These are phyloP conservation scores for Nitzschia inconspicua DNA, from an alignment of 108 stramenopile species.

Conservation along the genomic window DNA sequence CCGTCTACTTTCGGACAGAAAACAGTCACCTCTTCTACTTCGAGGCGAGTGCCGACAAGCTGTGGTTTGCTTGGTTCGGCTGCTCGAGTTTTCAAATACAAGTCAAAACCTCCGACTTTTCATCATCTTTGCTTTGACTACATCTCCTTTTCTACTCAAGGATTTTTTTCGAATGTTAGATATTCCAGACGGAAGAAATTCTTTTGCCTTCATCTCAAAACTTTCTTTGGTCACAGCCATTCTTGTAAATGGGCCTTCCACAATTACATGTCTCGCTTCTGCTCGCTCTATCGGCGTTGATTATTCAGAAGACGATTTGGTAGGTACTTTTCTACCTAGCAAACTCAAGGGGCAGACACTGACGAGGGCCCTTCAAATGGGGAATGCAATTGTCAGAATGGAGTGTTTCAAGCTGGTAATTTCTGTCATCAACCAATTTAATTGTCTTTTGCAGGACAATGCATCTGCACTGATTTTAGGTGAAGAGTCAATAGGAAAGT, in stretches of 20 bases:
- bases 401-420: constrained; percentile 28
- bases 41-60: constrained; percentile 22
- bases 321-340: constrained; percentile 39
- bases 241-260: constrained; percentile 45
- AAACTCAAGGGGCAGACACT: constrained; percentile 44
- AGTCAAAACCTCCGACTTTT: constrained; percentile 35
- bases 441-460: neutral
- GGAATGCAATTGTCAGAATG: constrained; percentile 41
- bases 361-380: constrained; percentile 55
- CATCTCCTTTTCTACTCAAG: constrained; percentile 46
- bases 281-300: neutral
- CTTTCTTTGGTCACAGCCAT: constrained; percentile 46
- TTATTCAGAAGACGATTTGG: constrained; percentile 15
- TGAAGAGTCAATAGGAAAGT: constrained; percentile 13
- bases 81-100: constrained; percentile 26
- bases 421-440: constrained; percentile 10
- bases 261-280: constrained; percentile 1
- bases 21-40: constrained; percentile 53
- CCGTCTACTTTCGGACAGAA: constrained; percentile 44
- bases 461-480: constrained; percentile 7
- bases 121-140: constrained; percentile 34
- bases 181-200: constrained; percentile 55
- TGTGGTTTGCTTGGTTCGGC: constrained; percentile 28
- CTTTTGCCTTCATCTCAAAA: constrained; percentile 45
- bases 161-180: constrained; percentile 43